Percentiles rank a stretch among this genome's conserved stretches.
Conservation (phyloP, 352 stramenopile species). For the Pythium apleroticum region DNA sequence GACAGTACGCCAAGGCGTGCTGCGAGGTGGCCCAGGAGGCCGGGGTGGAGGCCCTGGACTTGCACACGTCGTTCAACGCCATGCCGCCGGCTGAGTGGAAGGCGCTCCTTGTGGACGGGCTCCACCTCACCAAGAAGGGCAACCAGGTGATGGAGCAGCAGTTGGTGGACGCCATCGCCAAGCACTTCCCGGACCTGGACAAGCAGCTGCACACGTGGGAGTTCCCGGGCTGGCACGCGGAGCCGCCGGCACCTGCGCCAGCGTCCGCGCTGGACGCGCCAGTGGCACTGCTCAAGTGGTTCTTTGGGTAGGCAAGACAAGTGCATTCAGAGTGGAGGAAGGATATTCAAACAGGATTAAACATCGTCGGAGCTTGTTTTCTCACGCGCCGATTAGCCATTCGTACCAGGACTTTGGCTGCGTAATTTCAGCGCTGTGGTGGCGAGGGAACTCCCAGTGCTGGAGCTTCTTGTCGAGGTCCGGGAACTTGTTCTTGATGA, state of each 20-base stretch:
- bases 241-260: not conserved
- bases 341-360: too few relatives aligned
- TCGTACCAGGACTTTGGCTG: not conserved
- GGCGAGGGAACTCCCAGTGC: conserved; percentile 12
- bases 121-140: conserved; percentile 51
- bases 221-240: conserved; percentile 2
- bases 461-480: conserved; percentile 14
- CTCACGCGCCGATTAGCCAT: not conserved
- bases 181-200: conserved; percentile 5
- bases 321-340: too few relatives aligned
- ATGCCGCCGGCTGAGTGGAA: conserved; percentile 28
- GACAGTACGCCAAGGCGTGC: conserved; percentile 42
- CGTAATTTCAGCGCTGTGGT: not conserved
- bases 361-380: too few relatives aligned
- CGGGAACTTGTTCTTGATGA: conserved; percentile 13
- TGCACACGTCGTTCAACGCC: conserved; percentile 46
- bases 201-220: conserved; percentile 6
- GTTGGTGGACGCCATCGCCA: conserved; percentile 4
- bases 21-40: conserved; percentile 35
- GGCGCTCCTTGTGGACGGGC: conserved; percentile 46
- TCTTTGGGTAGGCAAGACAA: not conserved
- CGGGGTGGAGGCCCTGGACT: conserved; percentile 36
- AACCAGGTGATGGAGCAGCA: conserved; percentile 48
- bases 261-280: not conserved
- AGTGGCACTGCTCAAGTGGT: not conserved